Percentiles rank a stretch among this genome's conserved stretches.
Conservation (phyloP, 768 basidiomycete genomes). For the Pleurotus djamor region DNA sequence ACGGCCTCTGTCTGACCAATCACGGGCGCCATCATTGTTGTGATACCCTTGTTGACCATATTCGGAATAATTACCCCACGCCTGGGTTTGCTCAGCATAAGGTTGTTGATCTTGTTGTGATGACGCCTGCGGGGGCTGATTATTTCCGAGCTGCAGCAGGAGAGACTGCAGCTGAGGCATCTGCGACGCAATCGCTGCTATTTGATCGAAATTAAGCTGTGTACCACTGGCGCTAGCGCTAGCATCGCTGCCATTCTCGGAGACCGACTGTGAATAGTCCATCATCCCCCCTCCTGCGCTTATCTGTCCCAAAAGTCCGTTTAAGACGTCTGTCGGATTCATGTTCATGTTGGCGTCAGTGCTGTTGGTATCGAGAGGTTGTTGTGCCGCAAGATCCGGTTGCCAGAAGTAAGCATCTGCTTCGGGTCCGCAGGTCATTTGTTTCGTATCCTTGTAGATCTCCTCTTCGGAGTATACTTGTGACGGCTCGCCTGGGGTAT, state of each 20-base stretch:
- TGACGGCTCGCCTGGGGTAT: conserved; percentile 71
- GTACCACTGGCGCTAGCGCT: conserved; percentile 26
- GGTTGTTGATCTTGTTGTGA: conserved; percentile 27
- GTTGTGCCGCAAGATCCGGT: conserved; percentile 25
- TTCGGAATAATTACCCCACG: conserved; percentile 43
- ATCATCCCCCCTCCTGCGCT: conserved; percentile 3
- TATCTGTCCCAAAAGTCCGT: conserved; percentile 63
- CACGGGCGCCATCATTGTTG: conserved; percentile 40
- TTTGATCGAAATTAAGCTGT: conserved; percentile 17
- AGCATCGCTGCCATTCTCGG: conserved; percentile 29
- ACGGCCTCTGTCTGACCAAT: conserved; percentile 48
- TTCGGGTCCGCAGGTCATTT: conserved; percentile 71
- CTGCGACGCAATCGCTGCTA: conserved; percentile 7
- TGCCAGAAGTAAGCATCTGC: conserved; percentile 70
- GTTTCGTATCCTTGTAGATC: conserved; percentile 55
- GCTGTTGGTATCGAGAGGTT: conserved; percentile 18
- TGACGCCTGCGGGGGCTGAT: neutral
- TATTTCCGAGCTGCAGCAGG: conserved; percentile 32
- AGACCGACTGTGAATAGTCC: conserved; percentile 4
- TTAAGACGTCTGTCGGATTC: conserved; percentile 41
- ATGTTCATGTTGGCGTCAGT: no score
- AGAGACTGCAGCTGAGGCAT: conserved; percentile 54
- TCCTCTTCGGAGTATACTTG: conserved; percentile 65
- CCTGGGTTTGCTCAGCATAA: conserved; percentile 26
- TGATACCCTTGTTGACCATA: conserved; percentile 51